phyloP scores from a whole-genome alignment of 768 basidiomycete genomes.

The Pulveroboletus sp. region DNA sequence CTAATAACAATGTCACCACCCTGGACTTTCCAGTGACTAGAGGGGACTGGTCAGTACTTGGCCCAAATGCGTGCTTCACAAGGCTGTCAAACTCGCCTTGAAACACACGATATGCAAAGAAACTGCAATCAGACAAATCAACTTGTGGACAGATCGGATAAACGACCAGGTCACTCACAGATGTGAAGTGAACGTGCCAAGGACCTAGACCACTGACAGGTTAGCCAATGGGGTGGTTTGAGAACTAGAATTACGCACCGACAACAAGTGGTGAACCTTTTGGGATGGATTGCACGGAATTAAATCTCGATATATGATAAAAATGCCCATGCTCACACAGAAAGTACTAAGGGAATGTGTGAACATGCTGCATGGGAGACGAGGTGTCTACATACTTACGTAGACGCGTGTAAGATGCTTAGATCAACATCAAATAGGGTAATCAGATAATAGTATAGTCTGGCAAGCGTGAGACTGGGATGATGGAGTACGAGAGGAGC shows the following conservation, averaged over 20 bases:
- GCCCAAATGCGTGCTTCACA: background rate
- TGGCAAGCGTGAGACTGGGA: constrained; percentile 12
- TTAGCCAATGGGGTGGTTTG: background rate
- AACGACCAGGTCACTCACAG: constrained; percentile 15
- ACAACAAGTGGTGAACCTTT: constrained; percentile 24
- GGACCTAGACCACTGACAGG: constrained; percentile 11
- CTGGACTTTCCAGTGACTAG: constrained; percentile 21
- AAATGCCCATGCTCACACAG: constrained; percentile 22
- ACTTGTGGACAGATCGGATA: background rate
- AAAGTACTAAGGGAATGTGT: constrained; percentile 20
- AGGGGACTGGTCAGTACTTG: background rate
- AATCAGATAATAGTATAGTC: constrained; percentile 29
- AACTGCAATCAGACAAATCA: constrained; percentile 13
- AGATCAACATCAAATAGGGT: constrained; percentile 20
- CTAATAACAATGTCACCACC: constrained; percentile 12
- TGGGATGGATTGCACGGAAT: background rate
- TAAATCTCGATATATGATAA: background rate
- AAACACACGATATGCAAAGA: constrained; percentile 22
- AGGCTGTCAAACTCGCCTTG: constrained; percentile 13
- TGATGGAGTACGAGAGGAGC: background rate
- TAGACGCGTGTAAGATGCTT: constrained; percentile 23
- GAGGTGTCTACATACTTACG: constrained; percentile 11
- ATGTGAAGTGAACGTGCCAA: constrained; percentile 24
- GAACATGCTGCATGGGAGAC: background rate
- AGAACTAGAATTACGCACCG: constrained; percentile 9